These are phyloP conservation scores for Suhomyces tanzawaensis DNA, from an alignment of 805 yeast genomes.

Conservation along the genomic window DNA sequence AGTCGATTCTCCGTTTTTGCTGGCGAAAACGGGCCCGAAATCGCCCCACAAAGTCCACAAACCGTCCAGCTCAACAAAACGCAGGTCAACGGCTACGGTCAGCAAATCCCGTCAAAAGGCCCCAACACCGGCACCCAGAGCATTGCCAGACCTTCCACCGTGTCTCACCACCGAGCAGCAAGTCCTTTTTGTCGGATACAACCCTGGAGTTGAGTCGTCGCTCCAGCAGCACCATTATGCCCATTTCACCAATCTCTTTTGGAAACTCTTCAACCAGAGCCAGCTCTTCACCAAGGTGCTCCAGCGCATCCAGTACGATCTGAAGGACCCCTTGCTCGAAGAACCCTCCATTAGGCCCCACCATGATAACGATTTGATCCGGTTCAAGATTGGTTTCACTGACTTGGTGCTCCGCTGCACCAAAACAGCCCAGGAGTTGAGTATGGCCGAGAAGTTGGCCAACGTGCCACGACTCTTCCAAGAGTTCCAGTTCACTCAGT, in stretches of 20 bases:
- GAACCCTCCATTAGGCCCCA: constrained; percentile 21
- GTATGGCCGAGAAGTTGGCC: constrained; percentile 48
- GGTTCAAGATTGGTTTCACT: constrained; percentile 61
- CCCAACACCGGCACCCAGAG: no score
- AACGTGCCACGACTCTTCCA: constrained; percentile 53
- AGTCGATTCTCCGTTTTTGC: background rate
- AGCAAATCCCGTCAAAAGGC: no score
- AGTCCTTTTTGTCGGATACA: constrained; percentile 65
- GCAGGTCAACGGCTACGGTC: no score
- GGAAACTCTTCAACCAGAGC: constrained; percentile 60
- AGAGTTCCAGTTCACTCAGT: constrained; percentile 38
- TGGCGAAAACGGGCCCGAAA: no score
- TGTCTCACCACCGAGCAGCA: constrained; percentile 23
- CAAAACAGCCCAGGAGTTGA: constrained; percentile 52
- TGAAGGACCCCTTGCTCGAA: constrained; percentile 14
- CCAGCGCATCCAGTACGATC: background rate
- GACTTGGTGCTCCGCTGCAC: constrained; percentile 70
- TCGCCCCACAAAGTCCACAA: no score
- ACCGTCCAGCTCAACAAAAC: no score
- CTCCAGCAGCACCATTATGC: constrained; percentile 68
- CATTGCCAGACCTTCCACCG: constrained; percentile 34
- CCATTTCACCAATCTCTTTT: constrained; percentile 63
- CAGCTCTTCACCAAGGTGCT: constrained; percentile 34
- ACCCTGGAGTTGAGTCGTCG: constrained; percentile 68
- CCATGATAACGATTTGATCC: constrained; percentile 43